These are phyloP conservation scores for Lipomyces chichibuensis DNA, from an alignment of 805 yeast genomes.

Conservation along the genomic window DNA sequence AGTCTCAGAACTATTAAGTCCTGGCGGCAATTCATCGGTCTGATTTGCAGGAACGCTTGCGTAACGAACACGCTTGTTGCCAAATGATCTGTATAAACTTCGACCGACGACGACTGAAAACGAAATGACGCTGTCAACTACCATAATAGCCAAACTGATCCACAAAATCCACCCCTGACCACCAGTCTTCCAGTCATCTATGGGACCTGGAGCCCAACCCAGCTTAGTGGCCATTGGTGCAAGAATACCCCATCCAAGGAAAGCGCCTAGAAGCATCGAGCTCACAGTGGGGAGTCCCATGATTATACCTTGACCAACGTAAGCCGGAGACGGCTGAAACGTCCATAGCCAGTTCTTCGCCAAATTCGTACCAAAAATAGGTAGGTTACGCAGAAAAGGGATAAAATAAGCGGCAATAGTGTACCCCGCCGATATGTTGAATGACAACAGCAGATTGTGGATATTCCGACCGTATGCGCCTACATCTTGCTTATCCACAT, in stretches of 20 bases:
- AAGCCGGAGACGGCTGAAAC: slow-evolving; percentile 95
- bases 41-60: slow-evolving; percentile 9
- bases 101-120: slow-evolving; percentile 53
- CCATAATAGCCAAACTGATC: slow-evolving; percentile 92
- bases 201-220: slow-evolving; percentile 88
- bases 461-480: slow-evolving; percentile 55
- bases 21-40: not conserved
- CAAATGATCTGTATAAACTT: slow-evolving; percentile 24
- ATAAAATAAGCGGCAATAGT: slow-evolving; percentile 72
- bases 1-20: not conserved
- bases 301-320: slow-evolving; percentile 95
- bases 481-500: slow-evolving; percentile 22
- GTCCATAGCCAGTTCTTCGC: slow-evolving; percentile 77
- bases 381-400: slow-evolving; percentile 69
- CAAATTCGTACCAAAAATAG: slow-evolving; percentile 70
- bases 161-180: slow-evolving; percentile 98
- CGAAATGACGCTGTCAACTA: slow-evolving; percentile 84
- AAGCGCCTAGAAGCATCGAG: slow-evolving; percentile 86
- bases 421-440: slow-evolving; percentile 68
- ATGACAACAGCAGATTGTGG: slow-evolving; percentile 60
- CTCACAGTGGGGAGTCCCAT: slow-evolving; percentile 94
- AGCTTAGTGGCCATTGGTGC: slow-evolving; percentile 72
- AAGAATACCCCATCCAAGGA: slow-evolving; percentile 90
- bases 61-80: slow-evolving; percentile 7
- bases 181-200: slow-evolving; percentile 91